Conservation (phyloP, 2,329 filamentous ascomycete genomes). For the Endocalyx cinctus region DNA sequence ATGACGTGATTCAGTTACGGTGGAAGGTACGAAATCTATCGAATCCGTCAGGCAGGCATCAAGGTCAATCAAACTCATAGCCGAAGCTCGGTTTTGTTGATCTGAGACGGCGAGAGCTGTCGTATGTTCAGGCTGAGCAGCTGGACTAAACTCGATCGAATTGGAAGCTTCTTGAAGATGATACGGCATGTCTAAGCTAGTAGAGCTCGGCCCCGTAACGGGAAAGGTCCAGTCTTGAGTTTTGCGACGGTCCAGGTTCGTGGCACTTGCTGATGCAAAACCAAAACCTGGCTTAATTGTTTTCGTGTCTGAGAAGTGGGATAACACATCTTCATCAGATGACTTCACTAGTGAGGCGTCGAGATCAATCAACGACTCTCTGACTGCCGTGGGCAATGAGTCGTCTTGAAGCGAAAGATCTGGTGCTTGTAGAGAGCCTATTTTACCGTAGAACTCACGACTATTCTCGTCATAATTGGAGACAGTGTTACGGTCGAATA, state of each 20-base stretch:
- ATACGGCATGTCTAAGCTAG: constrained; percentile 47
- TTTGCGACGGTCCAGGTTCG: constrained; percentile 35
- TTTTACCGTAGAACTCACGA: constrained; percentile 33
- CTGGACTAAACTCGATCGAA: no score
- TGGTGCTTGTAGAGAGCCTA: constrained; percentile 33
- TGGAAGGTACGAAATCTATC: constrained; percentile 37
- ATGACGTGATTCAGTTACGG: constrained; percentile 32
- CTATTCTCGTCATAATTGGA: constrained; percentile 62
- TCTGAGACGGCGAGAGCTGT: no score
- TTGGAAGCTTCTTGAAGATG: no score
- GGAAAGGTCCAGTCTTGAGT: constrained; percentile 44
- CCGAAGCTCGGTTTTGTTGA: no score
- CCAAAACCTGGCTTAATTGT: constrained; percentile 55
- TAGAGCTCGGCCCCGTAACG: constrained; percentile 43
- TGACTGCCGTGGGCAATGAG: constrained; percentile 46
- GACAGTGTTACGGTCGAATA: constrained; percentile 63
- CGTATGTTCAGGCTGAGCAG: no score
- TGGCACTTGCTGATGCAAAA: no score
- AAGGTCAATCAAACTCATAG: no score
- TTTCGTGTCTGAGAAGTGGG: constrained; percentile 56
- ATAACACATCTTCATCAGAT: constrained; percentile 49
- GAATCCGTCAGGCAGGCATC: constrained; percentile 28
- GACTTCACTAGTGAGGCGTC: constrained; percentile 60
- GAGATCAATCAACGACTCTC: constrained; percentile 61
- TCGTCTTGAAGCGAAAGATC: constrained; percentile 58